Base-by-base conservation (phyloP, 2,329 filamentous ascomycete genomes). In the Xylaria hypoxylon region DNA sequence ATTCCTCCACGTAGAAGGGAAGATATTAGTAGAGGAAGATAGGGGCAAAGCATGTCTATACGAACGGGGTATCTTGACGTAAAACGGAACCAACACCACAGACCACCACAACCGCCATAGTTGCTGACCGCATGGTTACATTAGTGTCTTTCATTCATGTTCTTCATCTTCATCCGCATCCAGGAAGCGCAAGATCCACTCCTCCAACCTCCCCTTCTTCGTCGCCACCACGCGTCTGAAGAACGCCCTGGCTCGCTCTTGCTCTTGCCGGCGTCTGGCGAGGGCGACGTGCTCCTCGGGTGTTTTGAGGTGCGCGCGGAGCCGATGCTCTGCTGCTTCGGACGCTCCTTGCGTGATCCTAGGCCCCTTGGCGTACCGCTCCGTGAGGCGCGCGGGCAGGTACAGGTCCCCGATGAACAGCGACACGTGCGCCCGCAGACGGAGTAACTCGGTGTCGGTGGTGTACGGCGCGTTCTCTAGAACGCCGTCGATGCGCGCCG, bases 371-470 rank as follows among this genome's bases (percentile, higher is more conserved):
- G 42, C 35, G 31, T 55, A 61, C 19, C 56, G 57, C 19, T 62
- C 68, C 24, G 72, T 28, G 10, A 79, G 72, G n/a, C 75, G 71
- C 44, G 76, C 72, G 0, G 83, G 82, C 24, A 89, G 73, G 28
- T 80, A 76, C 42, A 97, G 79, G 76, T 97, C 92, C 6, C 86
- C 90, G 17, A 93, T 82, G 84, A 92, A 97, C 17, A 96, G 81
- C 0, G 88, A 87, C 5, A 94, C 80, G 85, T 93, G 92, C 8
- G 87, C 93, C 58, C 92, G 85, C 26, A 97, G 80, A 53, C 90
- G 83, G 51, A 94, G 81, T 66, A 97, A 80, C 67, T 89, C 87
- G 4, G 82, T 78, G 71, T 89, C 89, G 63, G 89, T 88, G 33
- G 89, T 88, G 74, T 89, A 97, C 0, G 93, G 93, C 26, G 88